Percentiles rank a stretch among this genome's conserved stretches.
Conservation (phyloP, 2,329 filamentous ascomycete genomes). For the Fusarium lateritium region DNA sequence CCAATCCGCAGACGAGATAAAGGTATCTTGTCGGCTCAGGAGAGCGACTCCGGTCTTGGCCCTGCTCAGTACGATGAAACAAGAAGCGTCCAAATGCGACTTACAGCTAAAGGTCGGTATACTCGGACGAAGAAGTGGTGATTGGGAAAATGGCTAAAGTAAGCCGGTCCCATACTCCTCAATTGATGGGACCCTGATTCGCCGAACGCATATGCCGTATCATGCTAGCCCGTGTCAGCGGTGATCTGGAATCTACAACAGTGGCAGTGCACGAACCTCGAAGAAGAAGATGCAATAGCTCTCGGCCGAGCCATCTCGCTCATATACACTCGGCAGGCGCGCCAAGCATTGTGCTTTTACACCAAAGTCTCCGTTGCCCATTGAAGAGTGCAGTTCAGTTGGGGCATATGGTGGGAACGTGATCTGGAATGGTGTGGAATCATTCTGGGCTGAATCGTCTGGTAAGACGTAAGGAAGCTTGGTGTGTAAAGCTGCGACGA, state of each 20-base stretch:
- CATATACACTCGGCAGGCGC: slow-evolving; percentile 55
- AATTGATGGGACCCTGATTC: slow-evolving; percentile 54
- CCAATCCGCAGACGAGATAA: slow-evolving; percentile 68
- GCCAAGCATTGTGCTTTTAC: slow-evolving; percentile 62
- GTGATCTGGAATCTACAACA: not conserved
- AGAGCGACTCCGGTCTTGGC: slow-evolving; percentile 63
- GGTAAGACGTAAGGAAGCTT: slow-evolving; percentile 56
- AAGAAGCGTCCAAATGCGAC: slow-evolving; percentile 45
- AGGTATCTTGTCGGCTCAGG: slow-evolving; percentile 64
- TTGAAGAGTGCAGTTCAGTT: slow-evolving; percentile 56
- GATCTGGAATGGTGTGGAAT: slow-evolving; percentile 53
- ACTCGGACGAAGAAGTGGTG: slow-evolving; percentile 72
- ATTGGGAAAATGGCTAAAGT: slow-evolving; percentile 66
- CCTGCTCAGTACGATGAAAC: slow-evolving; percentile 33
- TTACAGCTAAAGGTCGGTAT: slow-evolving; percentile 67
- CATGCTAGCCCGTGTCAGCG: slow-evolving; percentile 58
- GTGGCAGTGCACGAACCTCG: slow-evolving; percentile 59
- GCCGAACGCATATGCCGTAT: slow-evolving; percentile 59
- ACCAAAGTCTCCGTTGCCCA: slow-evolving; percentile 56
- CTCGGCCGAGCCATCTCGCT: slow-evolving; percentile 52
- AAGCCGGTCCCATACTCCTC: slow-evolving; percentile 60
- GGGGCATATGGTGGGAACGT: slow-evolving; percentile 58
- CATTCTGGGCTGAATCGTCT: slow-evolving; percentile 40
- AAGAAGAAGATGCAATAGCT: slow-evolving; percentile 67
- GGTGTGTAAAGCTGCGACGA: slow-evolving; percentile 63